A percentile compares a stretch with the other conserved stretches of the same genome.
Evolutionary conservation across 768 basidiomycete genomes (phyloP).

Genomic region (Amanita phalloides): DNA sequence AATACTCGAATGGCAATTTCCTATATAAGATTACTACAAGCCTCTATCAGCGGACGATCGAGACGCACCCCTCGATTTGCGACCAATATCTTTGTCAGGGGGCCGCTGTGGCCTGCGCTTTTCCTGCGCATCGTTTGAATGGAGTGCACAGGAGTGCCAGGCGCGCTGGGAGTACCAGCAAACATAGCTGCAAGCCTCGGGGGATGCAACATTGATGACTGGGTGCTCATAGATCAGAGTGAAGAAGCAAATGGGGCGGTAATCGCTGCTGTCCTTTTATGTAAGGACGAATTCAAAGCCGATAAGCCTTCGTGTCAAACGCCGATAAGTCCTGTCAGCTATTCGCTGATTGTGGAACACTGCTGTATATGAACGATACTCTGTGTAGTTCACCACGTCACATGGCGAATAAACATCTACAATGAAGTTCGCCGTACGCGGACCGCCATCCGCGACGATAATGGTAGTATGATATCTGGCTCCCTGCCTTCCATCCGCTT

Average conservation of each 20-base stretch:
- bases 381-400: too few species aligned
- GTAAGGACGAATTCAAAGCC: not conserved
- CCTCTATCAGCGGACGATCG: not conserved
- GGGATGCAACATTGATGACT: conserved; percentile 46
- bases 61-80: conserved; percentile 79
- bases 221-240: conserved; percentile 28
- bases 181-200: conserved; percentile 67
- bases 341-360: too few species aligned
- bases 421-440: not conserved
- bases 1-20: conserved; percentile 99
- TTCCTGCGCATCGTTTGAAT: conserved; percentile 89
- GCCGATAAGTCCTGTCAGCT: not conserved
- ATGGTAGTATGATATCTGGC: conserved; percentile 47
- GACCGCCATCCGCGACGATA: conserved; percentile 39
- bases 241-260: not conserved
- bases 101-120: conserved; percentile 83
- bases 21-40: conserved; percentile 26
- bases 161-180: conserved; percentile 62
- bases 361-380: too few species aligned
- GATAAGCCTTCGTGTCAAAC: not conserved
- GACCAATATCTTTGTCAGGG: conserved; percentile 84
- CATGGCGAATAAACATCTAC: too few species aligned
- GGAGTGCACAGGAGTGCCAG: conserved; percentile 80
- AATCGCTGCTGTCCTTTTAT: not conserved
- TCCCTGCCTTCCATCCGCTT: conserved; percentile 60